These are phyloP conservation scores for Spatholobus suberectus DNA, from an alignment of 306 rosid species.

Conservation along the genomic window DNA sequence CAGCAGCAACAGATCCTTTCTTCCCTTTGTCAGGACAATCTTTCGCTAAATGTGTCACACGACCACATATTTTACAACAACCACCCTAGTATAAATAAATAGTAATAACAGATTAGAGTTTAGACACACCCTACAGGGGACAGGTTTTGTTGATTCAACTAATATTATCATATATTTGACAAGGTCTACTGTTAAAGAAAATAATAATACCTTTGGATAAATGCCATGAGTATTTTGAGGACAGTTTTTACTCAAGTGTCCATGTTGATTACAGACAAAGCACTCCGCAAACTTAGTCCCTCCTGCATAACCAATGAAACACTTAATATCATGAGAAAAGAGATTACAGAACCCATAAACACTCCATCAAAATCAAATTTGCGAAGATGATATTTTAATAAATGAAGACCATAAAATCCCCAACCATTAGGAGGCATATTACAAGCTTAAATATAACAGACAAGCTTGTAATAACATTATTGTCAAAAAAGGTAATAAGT, in stretches of 20 bases:
- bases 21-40: slow-evolving; percentile 83
- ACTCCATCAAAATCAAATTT: neutral
- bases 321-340: neutral
- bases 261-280: slow-evolving; percentile 81
- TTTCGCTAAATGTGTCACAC: slow-evolving; percentile 92
- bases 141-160: neutral
- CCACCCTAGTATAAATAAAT: slow-evolving; percentile 71
- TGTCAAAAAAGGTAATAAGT: neutral
- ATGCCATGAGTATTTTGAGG: slow-evolving; percentile 88
- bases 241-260: slow-evolving; percentile 94
- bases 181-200: neutral
- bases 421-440: neutral
- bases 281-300: slow-evolving; percentile 91
- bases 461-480: neutral
- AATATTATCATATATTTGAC: neutral
- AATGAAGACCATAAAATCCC: neutral
- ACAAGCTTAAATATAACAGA: neutral
- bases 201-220: slow-evolving; percentile 81
- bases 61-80: slow-evolving; percentile 90
- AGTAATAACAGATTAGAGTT: neutral
- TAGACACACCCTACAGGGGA: slow-evolving; percentile 14
- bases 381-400: neutral
- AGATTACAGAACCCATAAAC: slow-evolving; percentile 4
- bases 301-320: slow-evolving; percentile 59
- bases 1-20: slow-evolving; percentile 41